A percentile compares a stretch with the other conserved stretches of the same genome.
These are phyloP conservation scores for Aspergillus sparsus DNA, from an alignment of 495 filamentous ascomycete species.

Conservation along the genomic window DNA sequence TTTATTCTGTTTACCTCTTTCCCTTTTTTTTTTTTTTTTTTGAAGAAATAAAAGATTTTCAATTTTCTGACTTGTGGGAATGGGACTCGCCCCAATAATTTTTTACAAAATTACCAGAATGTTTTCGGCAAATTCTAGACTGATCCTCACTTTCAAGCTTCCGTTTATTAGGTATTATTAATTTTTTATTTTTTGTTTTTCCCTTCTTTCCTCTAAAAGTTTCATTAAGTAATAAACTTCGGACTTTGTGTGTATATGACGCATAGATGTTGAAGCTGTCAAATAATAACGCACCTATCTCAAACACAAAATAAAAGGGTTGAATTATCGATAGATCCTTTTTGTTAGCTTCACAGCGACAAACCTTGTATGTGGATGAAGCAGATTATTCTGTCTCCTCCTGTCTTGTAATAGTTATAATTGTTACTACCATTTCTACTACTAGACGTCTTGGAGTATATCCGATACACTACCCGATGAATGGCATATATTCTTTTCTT, in stretches of 20 bases:
- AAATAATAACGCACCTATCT: neutral
- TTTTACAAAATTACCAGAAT: neutral
- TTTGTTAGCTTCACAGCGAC: no score
- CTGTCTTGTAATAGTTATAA: no score
- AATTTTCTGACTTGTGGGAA: no score
- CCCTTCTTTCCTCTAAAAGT: constrained; percentile 1
- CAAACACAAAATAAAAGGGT: no score
- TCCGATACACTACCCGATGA: constrained; percentile 21
- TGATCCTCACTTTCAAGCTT: neutral
- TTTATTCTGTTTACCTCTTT: neutral
- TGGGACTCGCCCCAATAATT: neutral
- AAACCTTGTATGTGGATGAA: no score
- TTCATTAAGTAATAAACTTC: constrained; percentile 8
- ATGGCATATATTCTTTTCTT: constrained; percentile 5
- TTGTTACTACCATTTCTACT: neutral
- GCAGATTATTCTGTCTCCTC: no score
- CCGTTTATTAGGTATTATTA: constrained; percentile 12
- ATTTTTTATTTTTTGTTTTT: constrained; percentile 7
- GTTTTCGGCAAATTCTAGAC: constrained; percentile 6
- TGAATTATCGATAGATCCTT: no score
- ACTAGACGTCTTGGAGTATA: constrained; percentile 2
- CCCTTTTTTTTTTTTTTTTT: no score
- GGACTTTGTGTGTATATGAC: neutral
- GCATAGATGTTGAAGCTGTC: neutral
- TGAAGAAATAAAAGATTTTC: no score